phyloP scores from a whole-genome alignment of 768 basidiomycete species.

The Mycena alexandri region DNA sequence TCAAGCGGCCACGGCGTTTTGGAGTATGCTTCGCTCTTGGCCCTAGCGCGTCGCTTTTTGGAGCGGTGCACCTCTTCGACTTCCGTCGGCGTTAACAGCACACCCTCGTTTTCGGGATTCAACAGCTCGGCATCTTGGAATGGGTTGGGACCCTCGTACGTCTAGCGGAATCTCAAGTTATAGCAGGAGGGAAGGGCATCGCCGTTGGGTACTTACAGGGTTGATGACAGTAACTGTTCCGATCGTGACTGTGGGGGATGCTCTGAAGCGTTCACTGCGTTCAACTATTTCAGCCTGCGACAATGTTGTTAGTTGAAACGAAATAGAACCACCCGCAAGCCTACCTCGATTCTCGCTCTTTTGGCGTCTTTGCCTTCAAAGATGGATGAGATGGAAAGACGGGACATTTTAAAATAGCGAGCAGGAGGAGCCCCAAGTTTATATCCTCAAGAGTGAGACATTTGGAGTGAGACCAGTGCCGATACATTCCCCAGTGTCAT shows the following conservation, averaged over 20 bases:
- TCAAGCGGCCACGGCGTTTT: conserved; percentile 22
- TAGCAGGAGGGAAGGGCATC: neutral
- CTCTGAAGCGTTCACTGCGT: conserved; percentile 31
- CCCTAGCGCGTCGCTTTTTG: conserved; percentile 17
- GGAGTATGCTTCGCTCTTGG: conserved; percentile 32
- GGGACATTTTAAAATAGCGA: conserved; percentile 14
- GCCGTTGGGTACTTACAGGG: conserved; percentile 15
- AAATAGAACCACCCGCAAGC: neutral
- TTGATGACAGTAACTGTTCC: conserved; percentile 28
- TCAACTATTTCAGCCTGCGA: conserved; percentile 30
- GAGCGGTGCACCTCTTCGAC: neutral
- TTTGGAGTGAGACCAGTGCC: conserved; percentile 15
- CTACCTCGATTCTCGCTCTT: conserved; percentile 31
- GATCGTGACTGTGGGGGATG: conserved; percentile 32
- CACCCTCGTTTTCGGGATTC: conserved; percentile 32
- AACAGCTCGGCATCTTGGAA: conserved; percentile 25
- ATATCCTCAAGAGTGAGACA: conserved; percentile 15
- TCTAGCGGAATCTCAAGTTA: conserved; percentile 9
- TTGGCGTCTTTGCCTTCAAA: conserved; percentile 33
- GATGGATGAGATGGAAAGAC: conserved; percentile 23
- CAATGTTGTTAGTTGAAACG: neutral
- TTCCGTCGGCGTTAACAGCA: conserved; percentile 10
- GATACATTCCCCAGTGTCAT: neutral
- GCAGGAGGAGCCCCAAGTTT: neutral
- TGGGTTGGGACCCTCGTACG: conserved; percentile 33